A percentile compares a stretch with the other conserved stretches of the same genome.
Evolutionary conservation across 768 basidiomycete species (phyloP).

Genomic region (Omphalotus guepiniiformis): DNA sequence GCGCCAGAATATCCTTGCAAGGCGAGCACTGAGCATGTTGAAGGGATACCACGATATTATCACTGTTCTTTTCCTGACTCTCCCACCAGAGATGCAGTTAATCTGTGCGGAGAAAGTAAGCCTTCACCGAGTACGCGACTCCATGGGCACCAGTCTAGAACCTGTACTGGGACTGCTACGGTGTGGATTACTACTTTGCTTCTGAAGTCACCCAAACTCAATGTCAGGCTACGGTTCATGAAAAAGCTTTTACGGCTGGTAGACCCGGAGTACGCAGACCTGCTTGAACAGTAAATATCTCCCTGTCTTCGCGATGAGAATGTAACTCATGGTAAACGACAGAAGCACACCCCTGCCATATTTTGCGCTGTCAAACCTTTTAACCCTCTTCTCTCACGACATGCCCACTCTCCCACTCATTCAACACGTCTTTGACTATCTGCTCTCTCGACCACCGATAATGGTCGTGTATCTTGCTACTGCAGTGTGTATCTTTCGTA

Average conservation of each 20-base stretch:
- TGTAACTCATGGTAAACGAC: slow-evolving; percentile 4
- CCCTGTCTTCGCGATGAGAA: background rate
- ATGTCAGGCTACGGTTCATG: slow-evolving; percentile 48
- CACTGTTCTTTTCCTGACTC: slow-evolving; percentile 74
- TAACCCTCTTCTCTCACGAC: slow-evolving; percentile 92
- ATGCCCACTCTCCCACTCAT: slow-evolving; percentile 85
- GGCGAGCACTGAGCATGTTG: no score
- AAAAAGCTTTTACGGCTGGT: slow-evolving; percentile 67
- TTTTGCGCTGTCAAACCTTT: slow-evolving; percentile 83
- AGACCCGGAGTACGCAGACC: slow-evolving; percentile 64
- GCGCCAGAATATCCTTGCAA: no score
- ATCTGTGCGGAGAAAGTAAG: slow-evolving; percentile 68
- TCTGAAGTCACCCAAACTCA: background rate
- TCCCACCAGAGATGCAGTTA: slow-evolving; percentile 56
- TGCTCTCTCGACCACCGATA: slow-evolving; percentile 80
- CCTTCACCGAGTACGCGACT: slow-evolving; percentile 75
- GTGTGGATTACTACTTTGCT: no score
- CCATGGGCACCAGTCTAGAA: slow-evolving; percentile 83
- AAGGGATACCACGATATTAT: slow-evolving; percentile 93
- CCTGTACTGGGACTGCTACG: slow-evolving; percentile 79
- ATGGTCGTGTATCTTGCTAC: slow-evolving; percentile 77
- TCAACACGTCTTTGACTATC: slow-evolving; percentile 89
- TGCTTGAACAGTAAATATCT: slow-evolving; percentile 58
- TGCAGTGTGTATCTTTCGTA: slow-evolving; percentile 51
- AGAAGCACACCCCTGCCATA: slow-evolving; percentile 82